A percentile compares a stretch with the other conserved stretches of the same genome.
Evolutionary conservation across 2,329 filamentous ascomycete genomes (phyloP).

Genomic region (Colletotrichum euphorbiae): DNA sequence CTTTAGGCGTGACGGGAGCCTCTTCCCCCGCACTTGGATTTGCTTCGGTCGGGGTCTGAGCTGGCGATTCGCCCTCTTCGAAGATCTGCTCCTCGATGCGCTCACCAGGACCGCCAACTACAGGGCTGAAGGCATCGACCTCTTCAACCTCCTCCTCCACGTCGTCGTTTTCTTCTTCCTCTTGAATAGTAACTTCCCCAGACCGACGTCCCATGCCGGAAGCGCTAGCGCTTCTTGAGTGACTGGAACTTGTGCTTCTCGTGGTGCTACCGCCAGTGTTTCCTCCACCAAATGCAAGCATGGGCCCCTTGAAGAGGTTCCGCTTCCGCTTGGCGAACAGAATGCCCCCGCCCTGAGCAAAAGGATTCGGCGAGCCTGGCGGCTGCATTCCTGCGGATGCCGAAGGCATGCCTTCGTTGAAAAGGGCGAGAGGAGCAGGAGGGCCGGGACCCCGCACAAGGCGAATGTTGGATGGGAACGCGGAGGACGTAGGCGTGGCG

Average conservation of each 20-base stretch:
- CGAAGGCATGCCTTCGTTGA: conserved; percentile 69
- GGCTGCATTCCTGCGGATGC: conserved; percentile 50
- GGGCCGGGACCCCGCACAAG: conserved; percentile 75
- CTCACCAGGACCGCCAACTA: conserved; percentile 58
- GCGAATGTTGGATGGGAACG: conserved; percentile 88
- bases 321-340: conserved; percentile 86
- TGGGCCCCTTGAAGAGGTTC: conserved; percentile 84
- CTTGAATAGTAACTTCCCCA: conserved; percentile 79
- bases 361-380: conserved; percentile 68
- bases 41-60: neutral
- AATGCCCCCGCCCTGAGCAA: conserved; percentile 63
- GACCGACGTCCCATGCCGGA: conserved; percentile 74
- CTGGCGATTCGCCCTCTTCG: conserved; percentile 41
- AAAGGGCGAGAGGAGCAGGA: conserved; percentile 62
- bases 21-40: neutral
- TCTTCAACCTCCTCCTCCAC: conserved; percentile 66
- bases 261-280: conserved; percentile 50
- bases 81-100: conserved; percentile 59
- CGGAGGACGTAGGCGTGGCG: conserved; percentile 79
- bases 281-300: conserved; percentile 65
- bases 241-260: conserved; percentile 53
- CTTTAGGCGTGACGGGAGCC: conserved; percentile 27
- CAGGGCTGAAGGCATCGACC: conserved; percentile 68
- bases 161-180: conserved; percentile 66
- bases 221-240: conserved; percentile 71